Evolutionary conservation across 768 basidiomycete species (phyloP), one percentile per base, ranked within the genome.

Genomic region (Xerocomus brunneocitrinus): DNA sequence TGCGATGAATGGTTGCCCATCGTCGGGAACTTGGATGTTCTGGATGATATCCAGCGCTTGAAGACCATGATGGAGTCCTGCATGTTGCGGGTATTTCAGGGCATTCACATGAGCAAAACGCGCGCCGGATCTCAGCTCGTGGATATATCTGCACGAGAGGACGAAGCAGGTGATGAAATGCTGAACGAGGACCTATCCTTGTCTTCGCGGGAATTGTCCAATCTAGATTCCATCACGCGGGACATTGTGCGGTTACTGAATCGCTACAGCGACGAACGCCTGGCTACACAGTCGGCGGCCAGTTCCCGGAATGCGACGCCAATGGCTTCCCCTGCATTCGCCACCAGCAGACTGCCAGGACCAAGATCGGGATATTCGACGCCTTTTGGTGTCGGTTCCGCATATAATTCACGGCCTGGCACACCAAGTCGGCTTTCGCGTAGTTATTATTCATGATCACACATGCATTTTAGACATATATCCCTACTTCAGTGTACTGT

Each of bases 1-100:
- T 94, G 91, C 63, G 95, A 98, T 63, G 83, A 81, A 41, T 98
- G 95, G 94, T 72, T 98, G 10, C 91, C 93, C 22, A 78, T 95
- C 43, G 77, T 85, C 35, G 89, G 89, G 38, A 81, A 85, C 57
- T 60, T 85, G 47, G 78, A 86, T 61, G 80, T 82, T 2, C 70
- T 97, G 61, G 91, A 95, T 64, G 85, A 92, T 58, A 73, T 95
- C n/a, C 85, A 87, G 66, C 78, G 82, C 12, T 73, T 98, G 63
- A 94, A 93, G 71, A 75, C 71, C 19, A 72, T 87, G 60, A 81
- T 95, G 76, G 91, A 95, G 60, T 74, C 75, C 3, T 91, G 87
- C 62, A 85, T 97, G 83, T 73, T 93, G 45, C 83, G 95, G 39
- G 90, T 97, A 6, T 98, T 91, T 60, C 89, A 95, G 61, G 92